A percentile compares a stretch with the other conserved stretches of the same genome.
These are phyloP conservation scores for Tricholoma sp. DNA, from an alignment of 768 basidiomycete species.

Conservation along the genomic window DNA sequence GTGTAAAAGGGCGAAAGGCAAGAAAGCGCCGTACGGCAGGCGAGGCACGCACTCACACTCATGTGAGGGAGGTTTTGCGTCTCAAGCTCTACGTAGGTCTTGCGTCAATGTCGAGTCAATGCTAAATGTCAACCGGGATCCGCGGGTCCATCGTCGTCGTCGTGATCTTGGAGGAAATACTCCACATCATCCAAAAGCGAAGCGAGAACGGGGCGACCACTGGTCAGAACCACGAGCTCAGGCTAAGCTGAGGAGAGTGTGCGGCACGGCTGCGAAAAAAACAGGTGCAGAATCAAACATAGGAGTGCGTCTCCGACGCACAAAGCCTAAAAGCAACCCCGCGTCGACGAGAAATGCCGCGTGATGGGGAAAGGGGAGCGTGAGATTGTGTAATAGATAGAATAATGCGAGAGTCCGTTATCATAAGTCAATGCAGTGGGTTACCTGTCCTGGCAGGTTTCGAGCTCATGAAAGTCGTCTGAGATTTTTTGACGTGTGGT, in stretches of 20 bases:
- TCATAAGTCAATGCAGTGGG: constrained; percentile 48
- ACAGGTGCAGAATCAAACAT: constrained; percentile 26
- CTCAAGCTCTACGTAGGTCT: constrained; percentile 60
- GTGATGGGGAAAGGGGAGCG: constrained; percentile 29
- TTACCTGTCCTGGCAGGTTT: constrained; percentile 56
- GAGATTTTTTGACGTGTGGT: constrained; percentile 19
- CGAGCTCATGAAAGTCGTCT: constrained; percentile 33
- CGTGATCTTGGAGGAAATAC: constrained; percentile 20
- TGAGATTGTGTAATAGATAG: constrained; percentile 41
- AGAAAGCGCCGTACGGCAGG: constrained; percentile 49
- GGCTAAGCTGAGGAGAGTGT: constrained; percentile 26
- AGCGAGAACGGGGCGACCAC: constrained; percentile 31
- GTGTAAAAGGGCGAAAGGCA: constrained; percentile 44
- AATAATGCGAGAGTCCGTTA: constrained; percentile 40
- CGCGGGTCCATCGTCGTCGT: constrained; percentile 49
- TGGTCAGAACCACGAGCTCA: constrained; percentile 30
- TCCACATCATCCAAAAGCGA: constrained; percentile 23
- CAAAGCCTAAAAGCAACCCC: constrained; percentile 30
- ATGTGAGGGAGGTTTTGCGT: constrained; percentile 46
- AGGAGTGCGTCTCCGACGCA: constrained; percentile 32
- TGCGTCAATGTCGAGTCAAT: constrained; percentile 61
- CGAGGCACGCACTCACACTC: constrained; percentile 50
- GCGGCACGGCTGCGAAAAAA: constrained; percentile 55
- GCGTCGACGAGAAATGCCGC: constrained; percentile 20
- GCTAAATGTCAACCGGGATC: constrained; percentile 47